phyloP scores from a whole-genome alignment of 805 yeast genomes.

The Yarrowia keelungensis region DNA sequence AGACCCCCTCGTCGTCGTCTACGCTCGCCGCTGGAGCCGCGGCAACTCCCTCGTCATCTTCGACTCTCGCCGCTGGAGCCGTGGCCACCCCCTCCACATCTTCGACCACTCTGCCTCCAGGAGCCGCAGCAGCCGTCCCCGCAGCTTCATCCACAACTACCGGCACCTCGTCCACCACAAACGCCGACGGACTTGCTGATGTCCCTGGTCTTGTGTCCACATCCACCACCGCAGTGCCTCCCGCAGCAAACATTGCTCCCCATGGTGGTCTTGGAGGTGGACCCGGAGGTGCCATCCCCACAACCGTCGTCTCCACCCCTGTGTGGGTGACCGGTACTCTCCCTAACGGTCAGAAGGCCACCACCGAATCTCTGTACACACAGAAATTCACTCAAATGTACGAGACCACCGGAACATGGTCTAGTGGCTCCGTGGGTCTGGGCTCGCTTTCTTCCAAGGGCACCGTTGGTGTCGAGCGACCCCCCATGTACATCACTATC shows the following conservation, averaged over 20 bases:
- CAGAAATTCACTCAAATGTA: conserved; percentile 54
- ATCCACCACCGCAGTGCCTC: conserved; percentile 38
- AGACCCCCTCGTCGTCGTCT: conserved; percentile 5
- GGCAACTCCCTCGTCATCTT: neutral
- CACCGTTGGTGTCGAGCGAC: conserved; percentile 59
- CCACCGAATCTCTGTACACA: conserved; percentile 53
- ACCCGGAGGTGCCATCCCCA: conserved; percentile 40
- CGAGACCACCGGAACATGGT: conserved; percentile 55
- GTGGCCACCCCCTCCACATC: conserved; percentile 16
- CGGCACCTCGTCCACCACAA: conserved; percentile 12
- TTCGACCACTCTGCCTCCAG: neutral
- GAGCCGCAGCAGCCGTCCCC: conserved; percentile 9
- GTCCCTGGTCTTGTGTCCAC: conserved; percentile 30
- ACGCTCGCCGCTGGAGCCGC: conserved; percentile 6
- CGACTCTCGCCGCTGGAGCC: conserved; percentile 19
- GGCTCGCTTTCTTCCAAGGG: conserved; percentile 67
- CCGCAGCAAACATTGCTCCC: conserved; percentile 40
- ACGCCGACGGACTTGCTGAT: conserved; percentile 9
- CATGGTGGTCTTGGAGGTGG: conserved; percentile 42
- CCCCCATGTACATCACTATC: conserved; percentile 41
- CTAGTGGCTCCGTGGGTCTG: conserved; percentile 76
- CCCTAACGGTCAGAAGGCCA: conserved; percentile 47
- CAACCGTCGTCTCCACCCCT: conserved; percentile 40
- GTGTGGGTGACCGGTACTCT: conserved; percentile 43
- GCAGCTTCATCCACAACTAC: conserved; percentile 5